A percentile compares a stretch with the other conserved stretches of the same genome.
These are phyloP conservation scores for Sphaerobolus stellatus DNA, from an alignment of 1,284 basidiomycete species.

Conservation along the genomic window DNA sequence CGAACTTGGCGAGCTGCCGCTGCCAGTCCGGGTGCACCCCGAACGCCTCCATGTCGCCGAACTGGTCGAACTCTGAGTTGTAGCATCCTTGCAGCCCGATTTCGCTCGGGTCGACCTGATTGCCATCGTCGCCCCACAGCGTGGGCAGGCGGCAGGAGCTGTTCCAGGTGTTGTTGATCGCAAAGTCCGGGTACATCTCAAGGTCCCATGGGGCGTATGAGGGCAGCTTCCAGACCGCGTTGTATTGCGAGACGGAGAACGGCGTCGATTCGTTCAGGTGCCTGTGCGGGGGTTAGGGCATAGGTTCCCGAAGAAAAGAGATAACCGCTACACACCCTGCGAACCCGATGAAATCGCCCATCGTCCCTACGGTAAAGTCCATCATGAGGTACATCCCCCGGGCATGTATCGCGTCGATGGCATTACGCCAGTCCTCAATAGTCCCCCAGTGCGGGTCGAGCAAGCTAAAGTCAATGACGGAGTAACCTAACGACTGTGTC, in stretches of 20 bases:
- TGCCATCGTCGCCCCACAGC: slow-evolving; percentile 78
- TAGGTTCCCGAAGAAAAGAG: background rate
- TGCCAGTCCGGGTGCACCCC: slow-evolving; percentile 94
- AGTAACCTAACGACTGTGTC: slow-evolving; percentile 63
- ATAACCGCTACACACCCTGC: slow-evolving; percentile 53
- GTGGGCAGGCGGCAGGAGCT: slow-evolving; percentile 69
- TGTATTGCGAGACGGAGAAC: slow-evolving; percentile 74
- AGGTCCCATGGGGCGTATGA: slow-evolving; percentile 82
- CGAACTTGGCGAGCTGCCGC: slow-evolving; percentile 91
- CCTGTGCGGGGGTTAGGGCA: slow-evolving; percentile 38
- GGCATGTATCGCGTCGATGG: slow-evolving; percentile 75
- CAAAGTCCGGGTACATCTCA: slow-evolving; percentile 79
- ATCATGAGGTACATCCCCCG: slow-evolving; percentile 87
- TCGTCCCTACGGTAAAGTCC: slow-evolving; percentile 91
- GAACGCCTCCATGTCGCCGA: slow-evolving; percentile 93
- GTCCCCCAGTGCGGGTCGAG: slow-evolving; percentile 90
- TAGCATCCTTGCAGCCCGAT: slow-evolving; percentile 60
- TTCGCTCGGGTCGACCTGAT: slow-evolving; percentile 53
- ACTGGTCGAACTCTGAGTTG: slow-evolving; percentile 86
- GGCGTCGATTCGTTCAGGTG: slow-evolving; percentile 78
- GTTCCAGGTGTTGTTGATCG: slow-evolving; percentile 68
- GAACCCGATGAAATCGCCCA: slow-evolving; percentile 85
- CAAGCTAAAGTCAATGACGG: slow-evolving; percentile 85
- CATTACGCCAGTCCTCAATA: slow-evolving; percentile 70
- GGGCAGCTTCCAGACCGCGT: slow-evolving; percentile 74